A percentile compares a stretch with the other conserved stretches of the same genome.
phyloP scores from a whole-genome alignment of 2,329 filamentous ascomycete genomes.

The Coniochaeta sp. region DNA sequence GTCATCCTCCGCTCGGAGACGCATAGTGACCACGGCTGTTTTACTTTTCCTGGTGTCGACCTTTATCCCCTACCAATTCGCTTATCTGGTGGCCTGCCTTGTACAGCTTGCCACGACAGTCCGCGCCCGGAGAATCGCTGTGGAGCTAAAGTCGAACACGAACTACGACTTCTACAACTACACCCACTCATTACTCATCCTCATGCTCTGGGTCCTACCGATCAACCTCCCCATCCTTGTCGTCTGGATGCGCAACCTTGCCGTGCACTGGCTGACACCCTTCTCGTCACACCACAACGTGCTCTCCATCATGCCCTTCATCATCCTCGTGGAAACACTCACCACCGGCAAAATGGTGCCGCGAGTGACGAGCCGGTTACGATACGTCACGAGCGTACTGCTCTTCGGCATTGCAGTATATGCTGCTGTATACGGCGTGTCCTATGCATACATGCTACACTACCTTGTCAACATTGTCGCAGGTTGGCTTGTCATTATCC shows the following conservation, averaged over 20 bases:
- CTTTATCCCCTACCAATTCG: slow-evolving; percentile 88
- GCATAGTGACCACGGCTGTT: slow-evolving; percentile 69
- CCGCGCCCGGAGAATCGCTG: slow-evolving; percentile 67
- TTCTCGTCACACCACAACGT: slow-evolving; percentile 97
- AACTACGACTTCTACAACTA: slow-evolving; percentile 93
- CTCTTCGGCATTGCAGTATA: slow-evolving; percentile 80
- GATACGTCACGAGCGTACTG: slow-evolving; percentile 71
- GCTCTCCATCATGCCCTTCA: slow-evolving; percentile 89
- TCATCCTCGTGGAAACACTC: slow-evolving; percentile 89
- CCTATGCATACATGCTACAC: slow-evolving; percentile 90
- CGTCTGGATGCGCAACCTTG: slow-evolving; percentile 92
- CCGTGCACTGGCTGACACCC: slow-evolving; percentile 92
- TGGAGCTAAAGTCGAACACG: slow-evolving; percentile 57
- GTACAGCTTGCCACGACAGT: slow-evolving; percentile 78
- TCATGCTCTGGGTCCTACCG: slow-evolving; percentile 96
- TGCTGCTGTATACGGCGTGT: slow-evolving; percentile 87
- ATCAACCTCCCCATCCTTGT: slow-evolving; percentile 94
- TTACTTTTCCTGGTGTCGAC: slow-evolving; percentile 80
- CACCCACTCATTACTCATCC: slow-evolving; percentile 78
- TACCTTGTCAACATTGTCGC: slow-evolving; percentile 81
- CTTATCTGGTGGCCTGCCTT: slow-evolving; percentile 85
- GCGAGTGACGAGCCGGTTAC: slow-evolving; percentile 61
- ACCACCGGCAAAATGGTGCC: slow-evolving; percentile 89
- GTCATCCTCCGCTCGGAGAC: slow-evolving; percentile 62
- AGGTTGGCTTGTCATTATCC: slow-evolving; percentile 79